Percentiles rank a stretch among this genome's conserved stretches.
Evolutionary conservation across 1,284 basidiomycete species (phyloP).

Genomic region (Mycosarcoma maydis): DNA sequence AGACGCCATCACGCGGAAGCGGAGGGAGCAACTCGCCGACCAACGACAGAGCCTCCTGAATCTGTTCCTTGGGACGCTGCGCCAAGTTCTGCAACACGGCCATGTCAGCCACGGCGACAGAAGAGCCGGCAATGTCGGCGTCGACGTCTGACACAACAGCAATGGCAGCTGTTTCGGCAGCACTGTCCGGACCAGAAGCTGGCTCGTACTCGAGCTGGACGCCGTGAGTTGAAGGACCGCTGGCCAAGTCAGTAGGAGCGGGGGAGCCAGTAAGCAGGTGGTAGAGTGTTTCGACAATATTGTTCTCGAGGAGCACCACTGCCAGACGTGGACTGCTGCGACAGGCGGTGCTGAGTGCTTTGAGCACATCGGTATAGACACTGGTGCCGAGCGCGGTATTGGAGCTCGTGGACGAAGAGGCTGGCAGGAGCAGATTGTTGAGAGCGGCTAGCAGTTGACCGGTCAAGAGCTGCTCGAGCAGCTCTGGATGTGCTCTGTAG

Average conservation of each 20-base stretch:
- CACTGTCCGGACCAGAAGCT: conserved; percentile 24
- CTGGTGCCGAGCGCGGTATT: conserved; percentile 49
- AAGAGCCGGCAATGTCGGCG: conserved; percentile 14
- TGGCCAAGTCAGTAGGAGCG: conserved; percentile 30
- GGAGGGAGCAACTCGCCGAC: conserved; percentile 62
- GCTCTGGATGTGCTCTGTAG: conserved; percentile 49
- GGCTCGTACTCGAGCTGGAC: conserved; percentile 38
- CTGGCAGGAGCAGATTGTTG: conserved; percentile 56
- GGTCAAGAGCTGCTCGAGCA: conserved; percentile 57
- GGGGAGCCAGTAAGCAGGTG: conserved; percentile 63
- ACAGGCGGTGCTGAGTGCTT: conserved; percentile 57
- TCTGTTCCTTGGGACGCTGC: conserved; percentile 86
- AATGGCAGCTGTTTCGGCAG: conserved; percentile 44
- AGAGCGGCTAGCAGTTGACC: conserved; percentile 52
- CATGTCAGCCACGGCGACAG: conserved; percentile 75
- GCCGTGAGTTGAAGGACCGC: conserved; percentile 21
- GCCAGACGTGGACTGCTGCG: conserved; percentile 55
- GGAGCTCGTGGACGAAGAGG: conserved; percentile 35
- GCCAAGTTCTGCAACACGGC: conserved; percentile 96
- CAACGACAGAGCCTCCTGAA: conserved; percentile 62
- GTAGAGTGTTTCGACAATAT: conserved; percentile 63
- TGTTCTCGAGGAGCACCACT: conserved; percentile 58
- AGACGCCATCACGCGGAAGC: conserved; percentile 80
- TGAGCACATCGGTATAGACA: conserved; percentile 61
- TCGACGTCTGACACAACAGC: conserved; percentile 33